Evolutionary conservation across 2,329 filamentous ascomycete species (phyloP).

Genomic region (Pseudocercospora vitis): DNA sequence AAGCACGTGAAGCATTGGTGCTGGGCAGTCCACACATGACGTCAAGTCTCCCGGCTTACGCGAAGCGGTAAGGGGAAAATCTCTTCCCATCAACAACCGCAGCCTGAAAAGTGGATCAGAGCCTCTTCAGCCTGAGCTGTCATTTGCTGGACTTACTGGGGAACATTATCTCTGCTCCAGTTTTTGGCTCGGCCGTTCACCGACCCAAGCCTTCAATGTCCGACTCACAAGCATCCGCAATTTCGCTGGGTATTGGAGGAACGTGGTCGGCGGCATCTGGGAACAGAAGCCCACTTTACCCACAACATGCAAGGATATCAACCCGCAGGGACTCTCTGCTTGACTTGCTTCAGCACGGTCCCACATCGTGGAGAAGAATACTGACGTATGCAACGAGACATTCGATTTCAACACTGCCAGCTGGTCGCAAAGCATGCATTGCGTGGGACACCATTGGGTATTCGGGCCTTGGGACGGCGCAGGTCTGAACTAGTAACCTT

Average conservation of each 20-base stretch:
- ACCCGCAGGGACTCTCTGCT: background rate
- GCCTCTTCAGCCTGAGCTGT: background rate
- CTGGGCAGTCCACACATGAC: constrained; percentile 2
- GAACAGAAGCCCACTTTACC: too few relatives aligned
- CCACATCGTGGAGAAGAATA: background rate
- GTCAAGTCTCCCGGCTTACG: constrained; percentile 4
- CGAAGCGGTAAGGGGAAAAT: constrained; percentile 4
- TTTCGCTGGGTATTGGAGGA: too few relatives aligned
- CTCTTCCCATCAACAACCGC: background rate
- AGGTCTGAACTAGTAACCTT: too few relatives aligned
- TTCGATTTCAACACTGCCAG: background rate
- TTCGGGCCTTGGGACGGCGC: too few relatives aligned
- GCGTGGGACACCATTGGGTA: background rate
- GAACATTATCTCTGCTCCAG: background rate
- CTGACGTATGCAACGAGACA: background rate
- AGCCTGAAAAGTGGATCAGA: too few relatives aligned
- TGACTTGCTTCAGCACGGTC: background rate
- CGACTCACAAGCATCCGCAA: too few relatives aligned
- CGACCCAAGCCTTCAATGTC: background rate
- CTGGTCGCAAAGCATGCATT: background rate
- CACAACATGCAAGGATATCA: background rate
- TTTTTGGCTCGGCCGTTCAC: background rate
- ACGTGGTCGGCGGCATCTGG: too few relatives aligned
- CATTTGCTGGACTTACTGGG: background rate
- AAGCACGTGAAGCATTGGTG: background rate